Percentiles rank a stretch among this genome's conserved stretches.
These are phyloP conservation scores for Globisporangium barbulae DNA, from an alignment of 352 stramenopile genomes.

Conservation along the genomic window DNA sequence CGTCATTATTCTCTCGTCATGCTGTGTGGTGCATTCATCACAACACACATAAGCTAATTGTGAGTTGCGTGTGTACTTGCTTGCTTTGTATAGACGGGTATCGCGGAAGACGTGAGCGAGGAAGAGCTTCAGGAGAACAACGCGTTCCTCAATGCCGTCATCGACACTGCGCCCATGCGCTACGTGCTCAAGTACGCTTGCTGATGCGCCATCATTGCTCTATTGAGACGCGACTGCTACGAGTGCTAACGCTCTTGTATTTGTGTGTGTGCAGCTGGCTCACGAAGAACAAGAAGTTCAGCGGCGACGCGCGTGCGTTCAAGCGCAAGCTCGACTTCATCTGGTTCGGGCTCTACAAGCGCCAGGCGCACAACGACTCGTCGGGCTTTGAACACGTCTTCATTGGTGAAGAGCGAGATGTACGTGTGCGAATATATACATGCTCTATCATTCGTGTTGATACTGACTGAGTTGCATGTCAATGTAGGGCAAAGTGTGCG, in stretches of 20 bases:
- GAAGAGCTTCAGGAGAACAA: constrained; percentile 90
- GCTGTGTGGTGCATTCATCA: not conserved
- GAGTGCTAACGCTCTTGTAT: not conserved
- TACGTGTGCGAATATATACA: constrained; percentile 21
- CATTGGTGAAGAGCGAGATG: constrained; percentile 93
- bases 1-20: constrained; percentile 5
- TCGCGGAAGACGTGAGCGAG: constrained; percentile 80
- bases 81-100: constrained; percentile 55
- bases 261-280: constrained; percentile 45
- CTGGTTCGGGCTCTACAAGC: constrained; percentile 95
- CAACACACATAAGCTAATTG: not conserved
- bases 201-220: not conserved
- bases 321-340: constrained; percentile 92
- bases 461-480: too few species aligned
- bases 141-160: constrained; percentile 90
- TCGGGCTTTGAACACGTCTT: constrained; percentile 98
- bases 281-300: constrained; percentile 83
- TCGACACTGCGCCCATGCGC: constrained; percentile 92
- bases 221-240: not conserved
- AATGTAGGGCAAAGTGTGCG: constrained; percentile 76
- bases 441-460: constrained; percentile 1
- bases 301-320: constrained; percentile 67
- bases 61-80: not conserved
- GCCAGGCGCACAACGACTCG: constrained; percentile 84
- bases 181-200: constrained; percentile 87